Evolutionary conservation across 208 protist species (phyloP).

Genomic region (Acanthamoeba divionensis): DNA sequence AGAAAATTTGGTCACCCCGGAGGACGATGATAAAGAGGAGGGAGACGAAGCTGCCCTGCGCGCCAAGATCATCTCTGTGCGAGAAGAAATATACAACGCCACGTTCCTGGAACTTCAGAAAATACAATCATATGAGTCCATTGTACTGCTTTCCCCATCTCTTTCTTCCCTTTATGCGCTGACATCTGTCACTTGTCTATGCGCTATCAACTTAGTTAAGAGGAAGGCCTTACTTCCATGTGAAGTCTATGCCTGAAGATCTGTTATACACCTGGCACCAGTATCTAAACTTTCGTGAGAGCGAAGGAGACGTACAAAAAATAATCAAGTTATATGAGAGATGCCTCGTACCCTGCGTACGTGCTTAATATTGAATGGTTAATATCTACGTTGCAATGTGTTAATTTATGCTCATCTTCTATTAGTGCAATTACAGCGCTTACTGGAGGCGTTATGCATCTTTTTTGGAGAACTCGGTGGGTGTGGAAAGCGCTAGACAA

Average conservation of each 20-base stretch:
- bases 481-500: not conserved
- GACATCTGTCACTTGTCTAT: not conserved
- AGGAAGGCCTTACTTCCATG: constrained; percentile 47
- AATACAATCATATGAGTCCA: not conserved
- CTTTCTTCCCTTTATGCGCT: not conserved
- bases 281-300: constrained; percentile 54
- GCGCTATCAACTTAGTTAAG: not conserved
- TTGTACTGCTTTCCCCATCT: not conserved
- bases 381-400: no score
- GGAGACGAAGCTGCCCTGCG: not conserved
- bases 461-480: not conserved
- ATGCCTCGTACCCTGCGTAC: constrained; percentile 51
- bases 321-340: constrained; percentile 38
- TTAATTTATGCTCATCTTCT: not conserved
- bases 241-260: constrained; percentile 19
- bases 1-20: not conserved
- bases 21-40: not conserved
- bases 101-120: not conserved
- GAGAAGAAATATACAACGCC: constrained; percentile 12
- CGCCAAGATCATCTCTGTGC: not conserved
- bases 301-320: not conserved
- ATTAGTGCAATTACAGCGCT: constrained; percentile 40
- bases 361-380: not conserved
- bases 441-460: constrained; percentile 1
- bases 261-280: constrained; percentile 23